Base-by-base conservation (phyloP, 2,329 filamentous ascomycete species). In the Neoscytalidium dimidiatum region DNA sequence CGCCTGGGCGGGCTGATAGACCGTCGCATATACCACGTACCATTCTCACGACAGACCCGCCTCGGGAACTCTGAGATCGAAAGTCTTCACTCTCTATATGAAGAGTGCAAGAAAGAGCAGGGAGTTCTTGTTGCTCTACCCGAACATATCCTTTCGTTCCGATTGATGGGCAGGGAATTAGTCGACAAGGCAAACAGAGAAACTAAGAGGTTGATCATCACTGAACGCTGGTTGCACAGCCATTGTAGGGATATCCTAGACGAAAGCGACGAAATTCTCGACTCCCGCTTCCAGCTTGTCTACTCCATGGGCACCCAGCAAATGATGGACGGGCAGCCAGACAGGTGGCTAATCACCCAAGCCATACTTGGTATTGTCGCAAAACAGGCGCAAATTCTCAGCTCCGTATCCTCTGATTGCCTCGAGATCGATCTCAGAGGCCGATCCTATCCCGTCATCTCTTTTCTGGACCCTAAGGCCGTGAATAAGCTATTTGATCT, bases 1-100 rank as follows among this genome's bases (percentile, higher is more conserved):
- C 85, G 84, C 53, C 75, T 91, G 0, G 84, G 86, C 0, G 84
- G 86, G 0, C 69, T 90, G 0, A 13, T 62, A 7, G 77, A 84
- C 46, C 79, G 87, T 0, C 81, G 79, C 0, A 74, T 90, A 1
- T 85, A 81, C 35, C 81, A 84, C 41, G 74, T 90, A 62, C 88
- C 88, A 0, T 88, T 90, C 64, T 86, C 86, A 0, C 79, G 88
- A 1, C 75, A 66, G 0, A 66, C 87, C 0, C 69, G 70, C 0
- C 67, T 86, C 0, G 69, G 66, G 0, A 0, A 49, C 0, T 0
- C 35, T 0, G 70, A 81, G 13, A 80, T 80, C 0, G 6, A 64
- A 0, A 41, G 57, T 0, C 81, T 90, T 3, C 63, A 69, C 0
- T 4, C 68, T 0, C 74, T 85, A 0, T 81, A 81, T 11, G 6